phyloP scores from a whole-genome alignment of 148 eudicot species.

The Fagopyrum esculentum region DNA sequence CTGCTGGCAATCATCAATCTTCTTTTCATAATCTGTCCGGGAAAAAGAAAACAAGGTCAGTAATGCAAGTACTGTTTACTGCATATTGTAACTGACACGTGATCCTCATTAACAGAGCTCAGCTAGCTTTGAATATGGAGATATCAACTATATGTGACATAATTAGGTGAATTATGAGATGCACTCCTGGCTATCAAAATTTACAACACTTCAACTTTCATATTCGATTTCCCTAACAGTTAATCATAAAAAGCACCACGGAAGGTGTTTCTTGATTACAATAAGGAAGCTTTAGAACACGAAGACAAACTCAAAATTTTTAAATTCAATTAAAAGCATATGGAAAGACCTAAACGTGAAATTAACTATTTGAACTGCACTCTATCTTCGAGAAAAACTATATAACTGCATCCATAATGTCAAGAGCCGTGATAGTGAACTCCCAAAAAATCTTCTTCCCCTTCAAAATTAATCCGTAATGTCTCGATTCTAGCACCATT shows the following conservation, averaged over 20 bases:
- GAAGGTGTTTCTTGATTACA: neutral
- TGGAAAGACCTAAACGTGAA: neutral
- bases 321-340: neutral
- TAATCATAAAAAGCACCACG: neutral
- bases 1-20: constrained; percentile 56
- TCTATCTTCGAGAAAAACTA: neutral
- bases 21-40: constrained; percentile 61
- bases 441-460: neutral
- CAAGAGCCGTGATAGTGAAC: neutral
- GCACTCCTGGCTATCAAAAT: neutral
- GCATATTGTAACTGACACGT: neutral
- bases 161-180: neutral
- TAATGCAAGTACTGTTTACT: neutral
- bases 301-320: neutral
- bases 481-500: neutral
- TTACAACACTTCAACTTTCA: neutral
- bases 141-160: neutral
- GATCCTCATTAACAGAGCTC: neutral
- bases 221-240: neutral
- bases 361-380: neutral
- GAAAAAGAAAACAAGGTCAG: constrained; percentile 5
- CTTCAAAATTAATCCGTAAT: neutral
- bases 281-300: neutral
- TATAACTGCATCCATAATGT: neutral
- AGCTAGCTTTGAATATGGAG: neutral